Conservation (phyloP, 345 rosid species). For the Mangifera indica region DNA sequence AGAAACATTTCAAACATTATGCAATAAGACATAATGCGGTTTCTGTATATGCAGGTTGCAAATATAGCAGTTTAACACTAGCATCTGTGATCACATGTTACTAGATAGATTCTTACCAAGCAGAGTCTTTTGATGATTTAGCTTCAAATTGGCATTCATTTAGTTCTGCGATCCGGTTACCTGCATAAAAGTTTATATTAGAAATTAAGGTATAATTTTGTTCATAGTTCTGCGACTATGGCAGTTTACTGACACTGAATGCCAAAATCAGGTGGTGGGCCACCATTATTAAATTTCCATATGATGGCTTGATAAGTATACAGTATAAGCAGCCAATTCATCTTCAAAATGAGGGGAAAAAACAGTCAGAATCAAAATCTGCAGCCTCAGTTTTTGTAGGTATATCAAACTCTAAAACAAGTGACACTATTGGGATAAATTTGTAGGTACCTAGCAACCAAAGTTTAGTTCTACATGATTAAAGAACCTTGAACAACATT, state of each 20-base stretch:
- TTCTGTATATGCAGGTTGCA: not conserved
- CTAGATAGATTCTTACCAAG: conserved; percentile 55
- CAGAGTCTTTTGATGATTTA: conserved; percentile 61
- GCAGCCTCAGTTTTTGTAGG: no score
- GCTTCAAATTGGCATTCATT: conserved; percentile 77
- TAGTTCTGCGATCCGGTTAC: conserved; percentile 39
- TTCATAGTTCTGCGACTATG: not conserved
- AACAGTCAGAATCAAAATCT: no score
- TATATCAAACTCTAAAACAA: conserved; percentile 1
- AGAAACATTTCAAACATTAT: not conserved
- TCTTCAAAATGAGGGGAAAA: not conserved
- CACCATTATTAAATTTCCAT: not conserved
- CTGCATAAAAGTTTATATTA: conserved; percentile 27
- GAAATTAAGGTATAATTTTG: conserved; percentile 10
- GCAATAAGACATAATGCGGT: not conserved
- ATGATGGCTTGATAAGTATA: not conserved
- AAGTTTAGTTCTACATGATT: not conserved
- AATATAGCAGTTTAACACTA: not conserved
- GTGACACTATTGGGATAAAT: not conserved
- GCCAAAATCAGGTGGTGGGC: not conserved
- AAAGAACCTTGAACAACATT: not conserved
- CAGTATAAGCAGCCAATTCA: not conserved
- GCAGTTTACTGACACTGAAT: not conserved
- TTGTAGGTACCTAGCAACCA: not conserved
- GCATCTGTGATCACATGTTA: not conserved